Evolutionary conservation across 2,329 filamentous ascomycete species (phyloP), one percentile per base, ranked within the genome.

Genomic region (Parastagonospora nodorum): DNA sequence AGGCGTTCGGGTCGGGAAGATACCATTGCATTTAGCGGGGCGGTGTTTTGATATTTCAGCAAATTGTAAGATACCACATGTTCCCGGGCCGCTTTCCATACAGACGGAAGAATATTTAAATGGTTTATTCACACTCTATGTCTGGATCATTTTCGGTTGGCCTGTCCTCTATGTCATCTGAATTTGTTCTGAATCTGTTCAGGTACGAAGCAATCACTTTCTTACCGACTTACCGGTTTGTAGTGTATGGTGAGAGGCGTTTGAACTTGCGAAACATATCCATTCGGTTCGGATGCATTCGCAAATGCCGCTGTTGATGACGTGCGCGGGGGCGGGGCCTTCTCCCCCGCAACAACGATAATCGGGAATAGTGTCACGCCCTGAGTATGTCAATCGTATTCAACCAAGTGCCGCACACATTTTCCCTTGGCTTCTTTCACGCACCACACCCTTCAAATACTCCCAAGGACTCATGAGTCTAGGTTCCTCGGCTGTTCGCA

Each of bases 21-120:
- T 60, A 58, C 55, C 55, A 61, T 51, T 53, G 55, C 55, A 48
- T 58, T 46, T 45, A 48, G 55, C 51, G 51, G 43, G 37, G 39
- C 43, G 51, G 55, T 51, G 54, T 55, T 59, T 49, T 39, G 37
- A 31, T 39, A 32, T 29, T 42, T 27, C 14, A 27, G 40, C 15
- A 41, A 33, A 31, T 19, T 42, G 6, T 42, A 50, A 49, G 57
- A 57, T 55, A 53, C 48, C 46, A 51, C 24, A 24, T 24, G 19
- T 24, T 24, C 19, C 5, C 3, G 5, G 5, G 5, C 19, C 5
- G 19, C 19, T 24, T 5, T 24, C 19, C 19, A 24, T 24, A 5
- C 19, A 24, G 19, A 5, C 19, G 19, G 3, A 24, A 24, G 19
- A 24, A 24, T 24, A 24, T 24, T 24, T 24, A 24, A 3, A 24